phyloP scores from a whole-genome alignment of 768 basidiomycete species.

The Lentinus tigrinus region DNA sequence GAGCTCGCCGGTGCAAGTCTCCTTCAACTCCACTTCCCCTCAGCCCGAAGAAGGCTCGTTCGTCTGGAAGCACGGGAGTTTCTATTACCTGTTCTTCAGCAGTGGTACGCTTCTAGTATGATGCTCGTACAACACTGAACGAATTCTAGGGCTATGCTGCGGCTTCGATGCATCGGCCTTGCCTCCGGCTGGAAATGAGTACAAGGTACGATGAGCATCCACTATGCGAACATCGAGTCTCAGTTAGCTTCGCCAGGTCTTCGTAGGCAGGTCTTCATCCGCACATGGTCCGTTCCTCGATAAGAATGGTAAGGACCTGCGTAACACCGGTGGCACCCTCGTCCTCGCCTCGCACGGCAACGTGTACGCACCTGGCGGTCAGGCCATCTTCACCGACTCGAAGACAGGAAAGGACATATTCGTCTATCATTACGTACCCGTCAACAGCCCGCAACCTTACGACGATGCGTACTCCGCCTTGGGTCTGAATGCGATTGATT shows the following conservation, averaged over 20 bases:
- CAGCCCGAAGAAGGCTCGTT: conserved; percentile 19
- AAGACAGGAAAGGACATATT: conserved; percentile 15
- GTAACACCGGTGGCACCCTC: conserved; percentile 22
- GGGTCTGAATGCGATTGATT: conserved; percentile 18
- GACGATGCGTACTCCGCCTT: conserved; percentile 11
- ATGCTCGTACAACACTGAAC: not conserved
- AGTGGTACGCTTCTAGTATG: conserved; percentile 6
- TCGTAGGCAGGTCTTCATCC: conserved; percentile 22
- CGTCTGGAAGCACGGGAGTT: conserved; percentile 17
- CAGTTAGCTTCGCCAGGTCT: conserved; percentile 14
- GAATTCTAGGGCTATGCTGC: conserved; percentile 8
- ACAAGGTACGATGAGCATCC: conserved; percentile 18
- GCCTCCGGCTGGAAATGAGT: conserved; percentile 20
- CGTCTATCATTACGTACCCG: conserved; percentile 20
- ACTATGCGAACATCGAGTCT: not conserved
- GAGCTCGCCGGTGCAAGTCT: conserved; percentile 9
- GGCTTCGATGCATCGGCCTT: conserved; percentile 13
- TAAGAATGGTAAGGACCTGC: conserved; percentile 13
- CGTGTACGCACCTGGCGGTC: conserved; percentile 30
- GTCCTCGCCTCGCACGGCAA: conserved; percentile 30
- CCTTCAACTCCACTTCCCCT: conserved; percentile 13
- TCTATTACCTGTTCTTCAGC: conserved; percentile 22
- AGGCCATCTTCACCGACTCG: conserved; percentile 13
- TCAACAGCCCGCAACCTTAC: conserved; percentile 13
- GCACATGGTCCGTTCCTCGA: conserved; percentile 23